phyloP scores from a whole-genome alignment of 2,329 filamentous ascomycete genomes.

The Alternaria longipes region DNA sequence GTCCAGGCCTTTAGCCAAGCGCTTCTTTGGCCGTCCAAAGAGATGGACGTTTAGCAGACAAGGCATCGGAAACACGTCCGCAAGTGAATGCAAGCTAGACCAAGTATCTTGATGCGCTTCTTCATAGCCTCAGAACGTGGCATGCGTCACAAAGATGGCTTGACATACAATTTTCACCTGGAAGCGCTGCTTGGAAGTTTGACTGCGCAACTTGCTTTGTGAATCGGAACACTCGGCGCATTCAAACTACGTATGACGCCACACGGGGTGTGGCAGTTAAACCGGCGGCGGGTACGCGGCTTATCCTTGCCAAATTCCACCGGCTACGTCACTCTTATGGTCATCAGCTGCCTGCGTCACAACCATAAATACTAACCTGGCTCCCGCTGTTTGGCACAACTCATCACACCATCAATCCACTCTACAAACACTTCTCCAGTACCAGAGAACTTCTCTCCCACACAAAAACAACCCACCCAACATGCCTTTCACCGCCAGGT shows the following conservation, averaged over 20 bases:
- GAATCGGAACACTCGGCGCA: conserved; percentile 9
- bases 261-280: conserved; percentile 24
- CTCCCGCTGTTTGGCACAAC: conserved; percentile 21
- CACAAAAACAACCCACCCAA: conserved; percentile 37
- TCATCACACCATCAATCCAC: conserved; percentile 9
- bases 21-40: background rate
- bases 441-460: background rate
- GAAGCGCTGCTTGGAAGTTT: conserved; percentile 8
- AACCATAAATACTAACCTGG: conserved; percentile 38
- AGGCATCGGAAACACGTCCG: conserved; percentile 3
- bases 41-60: background rate
- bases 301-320: conserved; percentile 12
- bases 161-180: background rate
- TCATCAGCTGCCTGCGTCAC: conserved; percentile 31
- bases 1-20: conserved; percentile 9
- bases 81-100: background rate
- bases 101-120: background rate
- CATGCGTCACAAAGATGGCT: conserved; percentile 9
- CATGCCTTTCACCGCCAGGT: conserved; percentile 70
- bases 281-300: conserved; percentile 23
- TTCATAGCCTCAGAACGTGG: background rate
- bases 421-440: conserved; percentile 5
- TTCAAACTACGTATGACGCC: conserved; percentile 6
- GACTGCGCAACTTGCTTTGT: conserved; percentile 7
- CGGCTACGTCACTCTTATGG: conserved; percentile 27